Evolutionary conservation across 1,139 yeast species (phyloP).

Genomic region (Geotrichum aggregatum): DNA sequence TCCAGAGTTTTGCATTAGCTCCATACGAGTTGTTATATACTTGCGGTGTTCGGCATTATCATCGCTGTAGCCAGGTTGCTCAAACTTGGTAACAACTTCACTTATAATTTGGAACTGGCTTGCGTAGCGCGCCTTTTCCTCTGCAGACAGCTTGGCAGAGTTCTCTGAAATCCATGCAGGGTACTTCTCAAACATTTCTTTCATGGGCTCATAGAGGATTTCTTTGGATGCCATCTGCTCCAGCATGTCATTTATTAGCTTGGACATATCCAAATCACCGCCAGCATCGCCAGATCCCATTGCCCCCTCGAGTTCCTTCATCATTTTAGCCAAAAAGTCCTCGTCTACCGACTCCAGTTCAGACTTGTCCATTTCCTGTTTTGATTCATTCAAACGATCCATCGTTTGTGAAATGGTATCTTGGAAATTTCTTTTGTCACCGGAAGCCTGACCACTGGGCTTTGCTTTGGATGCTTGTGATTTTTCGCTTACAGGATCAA

Average conservation of each 20-base stretch:
- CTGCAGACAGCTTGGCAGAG: slow-evolving; percentile 35
- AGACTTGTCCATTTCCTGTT: slow-evolving; percentile 54
- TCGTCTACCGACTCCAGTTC: slow-evolving; percentile 54
- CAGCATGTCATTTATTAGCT: slow-evolving; percentile 70
- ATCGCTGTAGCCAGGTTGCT: slow-evolving; percentile 54
- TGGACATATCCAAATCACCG: slow-evolving; percentile 53
- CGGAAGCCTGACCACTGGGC: slow-evolving; percentile 3
- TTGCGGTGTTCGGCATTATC: slow-evolving; percentile 49
- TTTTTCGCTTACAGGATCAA: slow-evolving; percentile 30
- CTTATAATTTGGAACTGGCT: slow-evolving; percentile 37
- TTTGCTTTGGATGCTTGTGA: slow-evolving; percentile 3
- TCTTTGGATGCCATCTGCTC: slow-evolving; percentile 82
- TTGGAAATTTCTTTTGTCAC: slow-evolving; percentile 49
- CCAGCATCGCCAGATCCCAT: slow-evolving; percentile 45
- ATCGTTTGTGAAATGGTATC: slow-evolving; percentile 77
- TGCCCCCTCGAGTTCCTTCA: slow-evolving; percentile 63
- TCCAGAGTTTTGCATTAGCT: slow-evolving; percentile 56
- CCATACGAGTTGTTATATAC: slow-evolving; percentile 55
- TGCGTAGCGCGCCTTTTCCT: slow-evolving; percentile 37
- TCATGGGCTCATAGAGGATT: slow-evolving; percentile 82
- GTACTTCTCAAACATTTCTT: slow-evolving; percentile 64
- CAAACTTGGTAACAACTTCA: slow-evolving; percentile 57
- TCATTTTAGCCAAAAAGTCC: slow-evolving; percentile 41
- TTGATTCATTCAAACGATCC: slow-evolving; percentile 56
- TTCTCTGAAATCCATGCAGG: slow-evolving; percentile 59